phyloP scores from a whole-genome alignment of 805 yeast genomes.

The Alloascoidea hylecoeti region DNA sequence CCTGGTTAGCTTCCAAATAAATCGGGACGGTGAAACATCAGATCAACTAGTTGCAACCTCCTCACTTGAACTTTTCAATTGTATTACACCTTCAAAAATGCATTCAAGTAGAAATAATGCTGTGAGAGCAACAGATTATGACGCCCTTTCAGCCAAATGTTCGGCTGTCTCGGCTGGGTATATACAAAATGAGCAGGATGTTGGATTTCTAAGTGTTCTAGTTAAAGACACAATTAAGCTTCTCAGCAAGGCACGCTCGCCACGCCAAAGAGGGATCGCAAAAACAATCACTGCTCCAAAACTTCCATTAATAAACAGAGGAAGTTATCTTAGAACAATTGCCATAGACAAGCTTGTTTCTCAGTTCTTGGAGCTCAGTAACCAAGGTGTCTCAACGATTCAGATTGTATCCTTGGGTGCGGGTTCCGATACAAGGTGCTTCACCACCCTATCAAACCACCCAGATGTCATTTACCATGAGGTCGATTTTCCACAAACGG shows the following conservation, averaged over 20 bases:
- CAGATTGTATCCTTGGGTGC: constrained; percentile 65
- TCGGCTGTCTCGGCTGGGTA: constrained; percentile 31
- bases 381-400: constrained; percentile 8
- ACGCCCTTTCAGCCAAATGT: constrained; percentile 38
- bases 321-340: constrained; percentile 37
- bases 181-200: constrained; percentile 24
- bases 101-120: too few relatives aligned
- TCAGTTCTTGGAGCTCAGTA: constrained; percentile 17
- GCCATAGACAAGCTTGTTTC: constrained; percentile 27
- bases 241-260: constrained; percentile 5
- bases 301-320: constrained; percentile 46
- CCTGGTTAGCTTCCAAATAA: too few relatives aligned
- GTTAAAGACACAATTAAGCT: constrained; percentile 2
- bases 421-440: constrained; percentile 65
- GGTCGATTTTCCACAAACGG: constrained; percentile 46
- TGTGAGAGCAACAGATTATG: constrained; percentile 56
- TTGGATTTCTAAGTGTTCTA: constrained; percentile 11
- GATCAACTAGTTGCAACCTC: too few relatives aligned
- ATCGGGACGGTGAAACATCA: too few relatives aligned
- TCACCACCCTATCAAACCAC: constrained; percentile 26
- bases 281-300: constrained; percentile 22
- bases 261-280: constrained; percentile 4
- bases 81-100: too few relatives aligned
- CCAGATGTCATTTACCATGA: constrained; percentile 33
- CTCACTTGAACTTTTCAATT: too few relatives aligned